Evolutionary conservation across 2,329 filamentous ascomycete species (phyloP).

Genomic region (Cladosporium halotolerans): DNA sequence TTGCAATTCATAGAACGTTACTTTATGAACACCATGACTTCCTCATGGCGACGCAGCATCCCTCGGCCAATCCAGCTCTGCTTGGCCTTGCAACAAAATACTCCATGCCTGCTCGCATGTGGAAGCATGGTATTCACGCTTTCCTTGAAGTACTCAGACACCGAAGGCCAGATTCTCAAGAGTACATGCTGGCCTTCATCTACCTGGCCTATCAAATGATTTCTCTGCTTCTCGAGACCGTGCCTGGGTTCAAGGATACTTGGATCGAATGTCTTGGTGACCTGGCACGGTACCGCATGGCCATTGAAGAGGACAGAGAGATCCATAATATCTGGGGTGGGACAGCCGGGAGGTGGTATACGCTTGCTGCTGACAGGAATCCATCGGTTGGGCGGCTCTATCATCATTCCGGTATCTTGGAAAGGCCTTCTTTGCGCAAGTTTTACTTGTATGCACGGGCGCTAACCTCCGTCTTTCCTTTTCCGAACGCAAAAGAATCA

Average conservation of each 20-base stretch:
- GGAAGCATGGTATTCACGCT: slow-evolving; percentile 75
- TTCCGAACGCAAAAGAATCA: slow-evolving; percentile 61
- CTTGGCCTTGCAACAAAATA: slow-evolving; percentile 70
- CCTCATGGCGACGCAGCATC: slow-evolving; percentile 81
- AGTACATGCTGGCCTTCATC: slow-evolving; percentile 88
- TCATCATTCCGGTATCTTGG: slow-evolving; percentile 78
- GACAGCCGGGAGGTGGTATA: slow-evolving; percentile 79
- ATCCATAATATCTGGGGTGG: slow-evolving; percentile 67
- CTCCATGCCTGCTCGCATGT: slow-evolving; percentile 88
- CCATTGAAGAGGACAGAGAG: slow-evolving; percentile 77
- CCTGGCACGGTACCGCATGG: slow-evolving; percentile 79
- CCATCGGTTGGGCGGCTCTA: slow-evolving; percentile 74
- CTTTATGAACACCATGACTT: slow-evolving; percentile 45
- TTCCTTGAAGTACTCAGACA: slow-evolving; percentile 52
- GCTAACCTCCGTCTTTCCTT: slow-evolving; percentile 61
- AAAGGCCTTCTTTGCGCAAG: slow-evolving; percentile 64
- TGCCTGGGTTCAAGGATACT: slow-evolving; percentile 73
- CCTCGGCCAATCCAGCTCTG: slow-evolving; percentile 63
- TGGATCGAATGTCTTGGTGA: slow-evolving; percentile 95
- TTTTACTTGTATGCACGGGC: slow-evolving; percentile 67
- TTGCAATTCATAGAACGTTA: slow-evolving; percentile 69
- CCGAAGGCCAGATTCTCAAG: slow-evolving; percentile 66
- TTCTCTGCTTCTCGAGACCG: slow-evolving; percentile 77
- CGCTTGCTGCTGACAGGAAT: slow-evolving; percentile 68
- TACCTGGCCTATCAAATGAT: slow-evolving; percentile 88